Conservation (phyloP, 2,329 filamentous ascomycete species). For the Byssoonygena ceratinophila region DNA sequence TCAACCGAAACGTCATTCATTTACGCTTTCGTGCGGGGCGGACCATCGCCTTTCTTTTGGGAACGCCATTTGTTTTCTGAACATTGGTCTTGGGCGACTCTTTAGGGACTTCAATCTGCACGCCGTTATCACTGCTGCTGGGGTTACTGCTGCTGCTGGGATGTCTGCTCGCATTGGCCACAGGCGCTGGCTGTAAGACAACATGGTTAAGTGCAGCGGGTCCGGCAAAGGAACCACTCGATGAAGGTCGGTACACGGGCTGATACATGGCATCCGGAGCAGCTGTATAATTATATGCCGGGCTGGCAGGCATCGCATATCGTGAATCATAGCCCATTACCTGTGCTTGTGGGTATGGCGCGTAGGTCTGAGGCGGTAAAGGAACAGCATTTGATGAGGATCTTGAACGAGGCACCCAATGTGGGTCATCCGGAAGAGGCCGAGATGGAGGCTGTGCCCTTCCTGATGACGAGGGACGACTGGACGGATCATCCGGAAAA, state of each 20-base stretch:
- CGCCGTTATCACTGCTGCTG: conserved; percentile 14
- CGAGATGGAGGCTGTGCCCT: conserved; percentile 27
- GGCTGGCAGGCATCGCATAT: conserved; percentile 13
- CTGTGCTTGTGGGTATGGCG: conserved; percentile 17
- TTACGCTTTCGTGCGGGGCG: conserved; percentile 7
- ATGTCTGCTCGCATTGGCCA: conserved; percentile 9
- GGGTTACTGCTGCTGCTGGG: conserved; percentile 7
- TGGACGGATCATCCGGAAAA: conserved; percentile 29
- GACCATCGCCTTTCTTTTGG: neutral
- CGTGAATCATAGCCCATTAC: conserved; percentile 27
- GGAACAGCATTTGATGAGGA: conserved; percentile 26
- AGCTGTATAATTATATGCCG: conserved; percentile 16
- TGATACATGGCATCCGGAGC: conserved; percentile 19
- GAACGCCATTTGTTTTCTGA: neutral
- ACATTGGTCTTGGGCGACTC: neutral
- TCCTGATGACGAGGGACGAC: conserved; percentile 29
- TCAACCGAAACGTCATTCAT: neutral
- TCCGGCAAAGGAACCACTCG: conserved; percentile 17
- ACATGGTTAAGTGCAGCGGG: conserved; percentile 13
- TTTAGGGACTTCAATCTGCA: conserved; percentile 3
- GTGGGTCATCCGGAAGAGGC: conserved; percentile 41
- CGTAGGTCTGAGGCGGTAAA: conserved; percentile 14
- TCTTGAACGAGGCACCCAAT: conserved; percentile 36
- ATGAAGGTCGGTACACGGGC: conserved; percentile 19
- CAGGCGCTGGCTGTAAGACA: conserved; percentile 16